These are phyloP conservation scores for Colletotrichum higginsianum DNA, from an alignment of 2,329 filamentous ascomycete genomes.

Conservation along the genomic window DNA sequence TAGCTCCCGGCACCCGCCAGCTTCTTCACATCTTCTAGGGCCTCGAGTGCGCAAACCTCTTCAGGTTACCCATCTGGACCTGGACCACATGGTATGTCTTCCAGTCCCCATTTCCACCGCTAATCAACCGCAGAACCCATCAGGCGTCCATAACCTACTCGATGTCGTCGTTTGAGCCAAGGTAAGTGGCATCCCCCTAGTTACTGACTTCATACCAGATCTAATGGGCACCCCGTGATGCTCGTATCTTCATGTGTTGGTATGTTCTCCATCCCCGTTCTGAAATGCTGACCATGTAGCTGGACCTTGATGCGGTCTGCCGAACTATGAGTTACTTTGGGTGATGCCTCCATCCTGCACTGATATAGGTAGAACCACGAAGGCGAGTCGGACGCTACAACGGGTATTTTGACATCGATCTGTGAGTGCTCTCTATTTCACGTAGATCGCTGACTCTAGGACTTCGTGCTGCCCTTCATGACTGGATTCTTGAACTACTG, in stretches of 20 bases:
- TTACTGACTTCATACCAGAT: not conserved
- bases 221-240: too few species aligned
- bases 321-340: not conserved
- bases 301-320: too few species aligned
- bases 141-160: not conserved
- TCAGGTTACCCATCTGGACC: not conserved
- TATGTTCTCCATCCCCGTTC: too few species aligned
- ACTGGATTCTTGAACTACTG: too few species aligned
- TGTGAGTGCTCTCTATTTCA: not conserved
- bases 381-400: not conserved
- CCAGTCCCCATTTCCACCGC: too few species aligned
- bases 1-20: not conserved
- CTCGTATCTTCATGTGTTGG: too few species aligned
- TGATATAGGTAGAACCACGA: not conserved
- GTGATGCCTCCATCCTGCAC: not conserved
- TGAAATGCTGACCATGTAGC: not conserved
- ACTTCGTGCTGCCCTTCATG: not conserved
- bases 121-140: not conserved
- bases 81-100: not conserved
- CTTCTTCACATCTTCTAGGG: not conserved
- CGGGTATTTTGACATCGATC: not conserved
- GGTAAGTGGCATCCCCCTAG: not conserved
- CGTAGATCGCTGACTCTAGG: not conserved
- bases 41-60: too few species aligned
- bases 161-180: not conserved